Evolutionary conservation across 2,329 filamentous ascomycete genomes (phyloP), one percentile per base, ranked within the genome.

Genomic region (Metarhizium sp.): DNA sequence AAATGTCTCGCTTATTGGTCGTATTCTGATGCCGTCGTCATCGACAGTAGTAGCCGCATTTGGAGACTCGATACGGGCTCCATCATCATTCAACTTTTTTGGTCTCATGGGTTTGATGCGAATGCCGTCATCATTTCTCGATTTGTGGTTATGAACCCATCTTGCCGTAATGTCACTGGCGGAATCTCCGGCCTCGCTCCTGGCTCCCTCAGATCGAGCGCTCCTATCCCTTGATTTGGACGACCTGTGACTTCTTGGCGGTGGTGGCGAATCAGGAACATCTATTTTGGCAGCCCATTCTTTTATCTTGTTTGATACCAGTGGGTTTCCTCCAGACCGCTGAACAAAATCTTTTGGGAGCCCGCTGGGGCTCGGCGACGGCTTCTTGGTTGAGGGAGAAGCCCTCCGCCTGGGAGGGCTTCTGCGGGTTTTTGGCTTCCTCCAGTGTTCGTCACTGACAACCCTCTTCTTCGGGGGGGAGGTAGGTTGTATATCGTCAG

Each of bases 401-500:
- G 13, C 67, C 66, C 58, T 69, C 73, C 38, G 38, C 38, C 57
- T 71, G 74, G 75, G 68, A 8, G 77, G 71, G 55, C 69, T 77
- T 57, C 75, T 78, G 58, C 77, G 79, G 57, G 76, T 78, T 58
- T 78, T 80, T 68, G 72, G 69, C 57, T 84, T 85, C 71, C 83
- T 83, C 88, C 92, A 97, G 72, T 96, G 89, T 54, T 88, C 87
- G 72, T 97, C 92, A 68, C 92, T 96, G 58, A 96, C 84, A 54
- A 97, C 90, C 59, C 92, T 84, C 77, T 95, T 96, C 73, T 90
- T 91, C 16, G 92, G 92, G 49, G 89, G 82, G 51, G 77, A 70
- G 53, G 43, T 34, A 10, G 53, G 46, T 83, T 66, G 71, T 62
- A 56, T 55, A 52, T 59, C 18, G 51, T 60, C 54, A 53, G 56